Conservation (phyloP, 768 basidiomycete species). For the Boletellus ananiceps region DNA sequence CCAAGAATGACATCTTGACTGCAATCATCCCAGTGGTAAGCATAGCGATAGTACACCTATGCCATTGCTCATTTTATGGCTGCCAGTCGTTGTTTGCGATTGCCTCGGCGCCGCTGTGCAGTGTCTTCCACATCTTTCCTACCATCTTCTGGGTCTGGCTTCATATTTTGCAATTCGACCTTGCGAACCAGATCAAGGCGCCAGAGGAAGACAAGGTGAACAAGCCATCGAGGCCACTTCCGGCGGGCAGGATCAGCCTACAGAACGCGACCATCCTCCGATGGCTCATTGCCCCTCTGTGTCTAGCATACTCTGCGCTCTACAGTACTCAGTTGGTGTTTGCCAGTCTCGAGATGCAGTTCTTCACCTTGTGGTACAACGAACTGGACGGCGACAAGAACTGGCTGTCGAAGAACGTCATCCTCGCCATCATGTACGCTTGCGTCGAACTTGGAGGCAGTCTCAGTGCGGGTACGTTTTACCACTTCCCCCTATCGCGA, state of each 20-base stretch:
- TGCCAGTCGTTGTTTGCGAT: slow-evolving; percentile 31
- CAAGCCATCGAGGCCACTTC: slow-evolving; percentile 43
- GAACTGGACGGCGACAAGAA: slow-evolving; percentile 36
- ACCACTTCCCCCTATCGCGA: background rate
- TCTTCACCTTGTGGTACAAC: slow-evolving; percentile 36
- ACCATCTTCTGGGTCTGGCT: slow-evolving; percentile 41
- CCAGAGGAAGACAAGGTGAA: slow-evolving; percentile 42
- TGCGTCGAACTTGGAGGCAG: slow-evolving; percentile 37
- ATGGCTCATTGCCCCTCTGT: slow-evolving; percentile 33
- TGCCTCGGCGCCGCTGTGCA: slow-evolving; percentile 31
- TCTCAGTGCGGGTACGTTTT: slow-evolving; percentile 32
- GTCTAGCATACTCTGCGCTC: slow-evolving; percentile 31
- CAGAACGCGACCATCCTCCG: slow-evolving; percentile 33
- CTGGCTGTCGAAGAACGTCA: slow-evolving; percentile 36
- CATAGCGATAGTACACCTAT: background rate
- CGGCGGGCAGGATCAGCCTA: slow-evolving; percentile 39
- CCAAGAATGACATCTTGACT: slow-evolving; percentile 44
- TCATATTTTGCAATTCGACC: slow-evolving; percentile 41
- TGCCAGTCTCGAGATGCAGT: slow-evolving; percentile 32
- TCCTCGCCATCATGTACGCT: slow-evolving; percentile 38
- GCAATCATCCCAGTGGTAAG: slow-evolving; percentile 45
- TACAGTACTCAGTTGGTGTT: slow-evolving; percentile 31
- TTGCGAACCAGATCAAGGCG: slow-evolving; percentile 42
- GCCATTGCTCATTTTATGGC: background rate
- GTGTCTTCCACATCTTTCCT: slow-evolving; percentile 17